These are phyloP conservation scores for Drosera spatulata DNA, from an alignment of 179 eudicot genomes.

Conservation along the genomic window DNA sequence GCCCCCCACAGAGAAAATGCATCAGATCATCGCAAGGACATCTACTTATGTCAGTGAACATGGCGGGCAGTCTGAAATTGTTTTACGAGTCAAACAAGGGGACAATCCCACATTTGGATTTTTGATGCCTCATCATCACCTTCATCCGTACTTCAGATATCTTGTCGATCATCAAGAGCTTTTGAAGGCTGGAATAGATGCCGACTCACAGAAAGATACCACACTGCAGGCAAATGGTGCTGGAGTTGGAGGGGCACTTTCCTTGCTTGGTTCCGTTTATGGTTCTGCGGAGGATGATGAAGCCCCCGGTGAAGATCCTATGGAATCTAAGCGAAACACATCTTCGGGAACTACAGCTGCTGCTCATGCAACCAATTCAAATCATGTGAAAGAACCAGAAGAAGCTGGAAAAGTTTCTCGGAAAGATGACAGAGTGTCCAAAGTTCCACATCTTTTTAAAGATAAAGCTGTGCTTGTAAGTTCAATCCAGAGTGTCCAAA, in stretches of 20 bases:
- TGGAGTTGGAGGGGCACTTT: constrained; percentile 54
- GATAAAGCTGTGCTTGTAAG: constrained; percentile 25
- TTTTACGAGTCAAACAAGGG: constrained; percentile 91
- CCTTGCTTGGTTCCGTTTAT: constrained; percentile 83
- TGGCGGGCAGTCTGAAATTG: constrained; percentile 94
- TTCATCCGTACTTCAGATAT: constrained; percentile 88
- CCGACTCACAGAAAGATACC: constrained; percentile 29
- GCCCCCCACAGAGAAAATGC: constrained; percentile 89
- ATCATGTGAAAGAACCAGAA: constrained; percentile 15
- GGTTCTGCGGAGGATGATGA: constrained; percentile 92
- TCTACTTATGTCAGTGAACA: constrained; percentile 73
- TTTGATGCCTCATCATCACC: constrained; percentile 90
- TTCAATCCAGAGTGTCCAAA: constrained; percentile 31
- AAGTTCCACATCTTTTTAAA: constrained; percentile 25
- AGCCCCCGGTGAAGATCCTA: constrained; percentile 19
- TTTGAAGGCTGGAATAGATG: constrained; percentile 42
- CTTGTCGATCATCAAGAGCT: constrained; percentile 74
- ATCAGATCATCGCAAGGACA: constrained; percentile 96
- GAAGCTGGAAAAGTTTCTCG: constrained; percentile 10
- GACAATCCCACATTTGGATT: constrained; percentile 95
- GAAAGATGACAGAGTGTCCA: constrained; percentile 28
- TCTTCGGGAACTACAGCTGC: constrained; percentile 20
- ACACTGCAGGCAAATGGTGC: constrained; percentile 16
- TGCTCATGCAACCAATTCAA: constrained; percentile 15
- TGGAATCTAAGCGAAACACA: constrained; percentile 17